These are phyloP conservation scores for Cryptococcus amylolentus DNA, from an alignment of 1,284 basidiomycete species.

Conservation along the genomic window DNA sequence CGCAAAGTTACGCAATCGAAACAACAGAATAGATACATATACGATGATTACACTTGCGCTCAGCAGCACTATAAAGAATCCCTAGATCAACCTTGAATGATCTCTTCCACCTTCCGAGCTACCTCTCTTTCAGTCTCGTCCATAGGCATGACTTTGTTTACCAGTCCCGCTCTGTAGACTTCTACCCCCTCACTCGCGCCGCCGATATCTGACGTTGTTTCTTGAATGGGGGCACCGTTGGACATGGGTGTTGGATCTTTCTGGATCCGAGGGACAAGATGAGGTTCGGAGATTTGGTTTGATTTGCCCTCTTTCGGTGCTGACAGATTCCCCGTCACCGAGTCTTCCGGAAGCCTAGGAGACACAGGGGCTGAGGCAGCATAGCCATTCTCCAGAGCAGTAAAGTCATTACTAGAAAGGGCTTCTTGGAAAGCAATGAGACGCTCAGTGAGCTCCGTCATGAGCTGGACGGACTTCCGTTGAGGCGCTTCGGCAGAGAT, in stretches of 20 bases:
- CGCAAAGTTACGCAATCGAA: no score
- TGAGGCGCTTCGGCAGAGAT: slow-evolving; percentile 56
- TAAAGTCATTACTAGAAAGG: slow-evolving; percentile 50
- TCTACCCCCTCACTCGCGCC: slow-evolving; percentile 14
- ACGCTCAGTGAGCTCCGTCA: slow-evolving; percentile 84
- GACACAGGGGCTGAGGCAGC: not conserved
- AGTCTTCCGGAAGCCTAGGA: not conserved
- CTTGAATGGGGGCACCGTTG: not conserved
- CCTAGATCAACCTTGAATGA: slow-evolving; percentile 1
- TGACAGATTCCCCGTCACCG: not conserved
- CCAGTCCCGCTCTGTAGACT: slow-evolving; percentile 29
- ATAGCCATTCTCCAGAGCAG: slow-evolving; percentile 11
- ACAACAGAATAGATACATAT: not conserved
- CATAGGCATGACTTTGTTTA: slow-evolving; percentile 17
- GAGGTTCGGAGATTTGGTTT: not conserved
- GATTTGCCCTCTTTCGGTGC: not conserved
- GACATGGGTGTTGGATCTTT: not conserved
- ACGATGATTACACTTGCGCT: not conserved
- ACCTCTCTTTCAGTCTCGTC: slow-evolving; percentile 11
- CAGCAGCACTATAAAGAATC: not conserved
- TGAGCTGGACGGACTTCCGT: slow-evolving; percentile 48
- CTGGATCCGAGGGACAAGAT: not conserved
- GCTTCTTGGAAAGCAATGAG: slow-evolving; percentile 80
- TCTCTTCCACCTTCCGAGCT: slow-evolving; percentile 14
- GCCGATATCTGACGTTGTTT: slow-evolving; percentile 1